These are phyloP conservation scores for Flaveria linearis DNA, from an alignment of 129 eudicot species.

Conservation along the genomic window DNA sequence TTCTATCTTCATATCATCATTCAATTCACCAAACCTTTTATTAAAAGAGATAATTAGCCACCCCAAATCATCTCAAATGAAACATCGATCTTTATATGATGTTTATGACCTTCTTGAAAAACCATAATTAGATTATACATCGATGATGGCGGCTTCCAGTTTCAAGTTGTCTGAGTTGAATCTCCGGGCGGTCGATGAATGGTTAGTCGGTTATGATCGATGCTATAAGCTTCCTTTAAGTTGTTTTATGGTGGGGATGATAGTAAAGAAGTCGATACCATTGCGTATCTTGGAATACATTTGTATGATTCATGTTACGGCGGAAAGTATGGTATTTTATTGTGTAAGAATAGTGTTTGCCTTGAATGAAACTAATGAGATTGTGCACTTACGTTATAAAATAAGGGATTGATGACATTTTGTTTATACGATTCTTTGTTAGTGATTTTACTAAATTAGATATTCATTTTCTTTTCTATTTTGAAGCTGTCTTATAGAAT, in stretches of 20 bases:
- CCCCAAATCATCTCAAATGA: background rate
- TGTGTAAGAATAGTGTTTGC: background rate
- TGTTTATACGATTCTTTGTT: no score
- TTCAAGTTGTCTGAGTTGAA: background rate
- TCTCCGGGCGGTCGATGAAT: background rate
- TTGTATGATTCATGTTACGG: background rate
- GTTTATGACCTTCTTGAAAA: background rate
- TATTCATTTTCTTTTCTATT: no score
- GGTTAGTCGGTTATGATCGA: background rate
- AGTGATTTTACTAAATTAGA: no score
- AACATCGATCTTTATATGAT: background rate
- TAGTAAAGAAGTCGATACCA: background rate
- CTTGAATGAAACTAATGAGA: background rate
- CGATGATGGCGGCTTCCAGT: background rate
- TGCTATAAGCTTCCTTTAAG: background rate
- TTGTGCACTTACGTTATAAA: background rate
- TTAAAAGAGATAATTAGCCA: conserved; percentile 9
- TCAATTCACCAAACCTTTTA: conserved; percentile 27
- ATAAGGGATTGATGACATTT: background rate
- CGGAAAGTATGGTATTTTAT: background rate
- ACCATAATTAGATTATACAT: background rate
- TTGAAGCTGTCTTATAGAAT: no score
- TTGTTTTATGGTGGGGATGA: background rate
- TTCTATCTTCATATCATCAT: conserved; percentile 37
- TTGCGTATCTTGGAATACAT: background rate